Conservation (phyloP, 352 stramenopile genomes). For the Plasmopara halstedii region DNA sequence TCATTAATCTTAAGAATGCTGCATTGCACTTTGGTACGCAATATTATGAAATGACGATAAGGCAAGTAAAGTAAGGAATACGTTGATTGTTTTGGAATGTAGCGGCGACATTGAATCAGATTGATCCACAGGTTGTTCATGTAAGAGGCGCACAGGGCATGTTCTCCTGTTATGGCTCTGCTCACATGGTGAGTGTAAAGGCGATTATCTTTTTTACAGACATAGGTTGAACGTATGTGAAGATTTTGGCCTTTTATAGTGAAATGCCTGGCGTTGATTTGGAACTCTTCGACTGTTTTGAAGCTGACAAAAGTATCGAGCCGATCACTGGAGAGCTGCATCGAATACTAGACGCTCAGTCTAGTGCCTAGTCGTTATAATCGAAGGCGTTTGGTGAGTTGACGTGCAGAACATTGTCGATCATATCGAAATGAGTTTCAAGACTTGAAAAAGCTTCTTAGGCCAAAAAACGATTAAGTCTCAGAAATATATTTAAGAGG, state of each 20-base stretch:
- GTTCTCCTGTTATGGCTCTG: slow-evolving; percentile 79
- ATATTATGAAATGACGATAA: background rate
- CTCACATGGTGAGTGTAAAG: slow-evolving; percentile 43
- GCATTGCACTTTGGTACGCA: slow-evolving; percentile 71
- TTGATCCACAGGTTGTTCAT: slow-evolving; percentile 76
- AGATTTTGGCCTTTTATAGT: slow-evolving; percentile 85
- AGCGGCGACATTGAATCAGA: slow-evolving; percentile 76
- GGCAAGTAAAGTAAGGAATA: background rate
- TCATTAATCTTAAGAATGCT: slow-evolving; percentile 72
- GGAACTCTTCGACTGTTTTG: slow-evolving; percentile 72
- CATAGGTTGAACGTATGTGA: background rate
- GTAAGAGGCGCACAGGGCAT: slow-evolving; percentile 76
- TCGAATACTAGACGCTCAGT: slow-evolving; percentile 52
- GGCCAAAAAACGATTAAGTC: background rate
- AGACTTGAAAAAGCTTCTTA: too few relatives aligned
- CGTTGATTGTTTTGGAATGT: background rate
- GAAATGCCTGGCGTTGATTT: slow-evolving; percentile 69
- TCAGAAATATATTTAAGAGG: slow-evolving; percentile 53
- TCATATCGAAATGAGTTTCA: too few relatives aligned
- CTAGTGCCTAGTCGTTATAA: slow-evolving; percentile 11
- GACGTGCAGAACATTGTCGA: too few relatives aligned
- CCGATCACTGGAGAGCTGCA: slow-evolving; percentile 63
- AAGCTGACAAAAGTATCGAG: slow-evolving; percentile 73
- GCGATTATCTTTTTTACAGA: background rate
- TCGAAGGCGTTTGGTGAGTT: background rate